Base-by-base conservation (phyloP, 441 rosid genomes). In the Populus hybrid region DNA sequence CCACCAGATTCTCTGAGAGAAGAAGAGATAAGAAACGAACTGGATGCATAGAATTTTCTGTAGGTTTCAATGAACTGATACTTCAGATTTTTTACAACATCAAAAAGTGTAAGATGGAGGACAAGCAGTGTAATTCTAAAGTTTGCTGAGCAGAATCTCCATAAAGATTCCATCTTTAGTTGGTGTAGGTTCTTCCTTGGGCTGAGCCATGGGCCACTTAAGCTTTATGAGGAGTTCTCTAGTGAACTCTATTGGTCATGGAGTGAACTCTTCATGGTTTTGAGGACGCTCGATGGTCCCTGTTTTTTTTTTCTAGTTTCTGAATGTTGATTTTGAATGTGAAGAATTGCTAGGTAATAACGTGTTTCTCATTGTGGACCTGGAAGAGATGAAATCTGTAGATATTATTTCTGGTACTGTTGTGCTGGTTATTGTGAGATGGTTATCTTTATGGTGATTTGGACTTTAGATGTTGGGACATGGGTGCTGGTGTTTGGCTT, bases 1-100 rank as follows among this genome's bases (percentile, higher is more conserved):
- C 75, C 36, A n/a, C 68, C 67, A 68, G 74, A 38, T 56, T 77
- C 83, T 68, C 53, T 31, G 69, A 68, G 21, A 65, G 40, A 69
- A 73, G 64, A 53, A 53, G 31, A 64, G 74, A 63, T 20, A 11
- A 65, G 64, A 68, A 24, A 16, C 28, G 28, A 10, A 7, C 8
- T 21, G 61, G 50, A 24, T 28, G 42, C 23, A 12, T 76, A 68
- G 53, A 38, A 18, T 40, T 42, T 68, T 29, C 31, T 20, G 10
- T 12, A 67, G 28, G 10, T 35, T 33, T 66, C 26, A 18, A 9
- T 59, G 2, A 21, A 12, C 21, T 68, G 74, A 68, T 42, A 14
- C 26, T 35, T 24, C 4, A 23, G 33, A 38, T 72, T 33, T 74
- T 28, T 73, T 71, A 64, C 29, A 40, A 65, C 75, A 69, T 56